These are phyloP conservation scores for Brassica carinata DNA, from an alignment of 345 rosid species.

Conservation along the genomic window DNA sequence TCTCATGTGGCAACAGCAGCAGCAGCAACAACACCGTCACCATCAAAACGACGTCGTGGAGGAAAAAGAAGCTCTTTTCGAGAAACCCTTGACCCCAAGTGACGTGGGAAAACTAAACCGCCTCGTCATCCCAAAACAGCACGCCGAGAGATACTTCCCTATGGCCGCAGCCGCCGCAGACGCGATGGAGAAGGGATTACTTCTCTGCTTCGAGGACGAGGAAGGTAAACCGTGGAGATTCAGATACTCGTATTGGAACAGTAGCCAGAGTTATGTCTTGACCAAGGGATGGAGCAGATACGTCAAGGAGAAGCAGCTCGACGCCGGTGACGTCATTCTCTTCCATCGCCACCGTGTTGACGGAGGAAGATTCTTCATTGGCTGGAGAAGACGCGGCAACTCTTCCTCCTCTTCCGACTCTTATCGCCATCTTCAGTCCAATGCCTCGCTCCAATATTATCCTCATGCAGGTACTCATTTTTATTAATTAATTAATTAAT, in stretches of 20 bases:
- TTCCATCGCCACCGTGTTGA: slow-evolving; percentile 65
- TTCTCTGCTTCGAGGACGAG: slow-evolving; percentile 85
- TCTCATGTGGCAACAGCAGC: slow-evolving; percentile 50
- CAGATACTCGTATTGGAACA: slow-evolving; percentile 82
- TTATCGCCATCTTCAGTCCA: slow-evolving; percentile 39
- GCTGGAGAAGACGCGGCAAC: slow-evolving; percentile 64
- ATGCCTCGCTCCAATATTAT: slow-evolving; percentile 40
- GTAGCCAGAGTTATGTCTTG: slow-evolving; percentile 84
- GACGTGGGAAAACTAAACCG: slow-evolving; percentile 94
- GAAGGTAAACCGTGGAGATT: slow-evolving; percentile 82
- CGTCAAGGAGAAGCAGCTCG: slow-evolving; percentile 86
- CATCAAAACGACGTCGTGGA: slow-evolving; percentile 37
- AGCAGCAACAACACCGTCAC: slow-evolving; percentile 11
- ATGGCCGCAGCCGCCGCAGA: slow-evolving; percentile 50
- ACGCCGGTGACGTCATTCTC: slow-evolving; percentile 73
- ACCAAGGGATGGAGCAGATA: slow-evolving; percentile 95
- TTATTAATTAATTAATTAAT: background rate
- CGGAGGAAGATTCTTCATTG: slow-evolving; percentile 61
- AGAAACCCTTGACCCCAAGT: slow-evolving; percentile 83
- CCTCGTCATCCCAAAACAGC: slow-evolving; percentile 83
- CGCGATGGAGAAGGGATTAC: slow-evolving; percentile 47
- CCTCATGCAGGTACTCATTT: slow-evolving; percentile 64
- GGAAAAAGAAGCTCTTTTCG: slow-evolving; percentile 64
- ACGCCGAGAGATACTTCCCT: slow-evolving; percentile 86
- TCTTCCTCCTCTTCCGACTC: slow-evolving; percentile 38